phyloP scores from a whole-genome alignment of 1,139 yeast genomes.

The Waltiozyma solani region DNA sequence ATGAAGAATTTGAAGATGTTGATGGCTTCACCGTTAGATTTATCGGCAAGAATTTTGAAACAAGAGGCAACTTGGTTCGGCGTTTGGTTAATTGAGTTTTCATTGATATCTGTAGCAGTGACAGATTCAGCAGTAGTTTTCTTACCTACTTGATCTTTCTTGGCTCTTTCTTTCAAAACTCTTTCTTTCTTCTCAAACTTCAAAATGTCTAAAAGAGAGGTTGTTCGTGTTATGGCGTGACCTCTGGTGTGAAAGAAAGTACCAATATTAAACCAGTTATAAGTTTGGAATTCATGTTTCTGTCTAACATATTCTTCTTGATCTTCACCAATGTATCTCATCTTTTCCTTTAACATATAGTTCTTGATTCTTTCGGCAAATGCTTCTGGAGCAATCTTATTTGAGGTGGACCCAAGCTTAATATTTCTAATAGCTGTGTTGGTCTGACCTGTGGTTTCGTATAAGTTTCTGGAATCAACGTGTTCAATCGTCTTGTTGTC shows the following conservation, averaged over 20 bases:
- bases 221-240: background rate
- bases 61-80: conserved; percentile 46
- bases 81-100: conserved; percentile 44
- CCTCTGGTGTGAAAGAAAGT: conserved; percentile 26
- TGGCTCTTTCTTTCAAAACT: conserved; percentile 13
- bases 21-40: conserved; percentile 30
- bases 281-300: conserved; percentile 22
- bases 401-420: conserved; percentile 43
- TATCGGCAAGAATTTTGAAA: conserved; percentile 29
- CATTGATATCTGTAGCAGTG: conserved; percentile 46
- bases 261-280: conserved; percentile 57
- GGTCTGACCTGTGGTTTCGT: conserved; percentile 35
- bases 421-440: conserved; percentile 47
- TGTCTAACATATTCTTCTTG: conserved; percentile 18
- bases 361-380: conserved; percentile 31
- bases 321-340: conserved; percentile 14
- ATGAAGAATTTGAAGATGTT: conserved; percentile 58
- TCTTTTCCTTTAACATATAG: conserved; percentile 26
- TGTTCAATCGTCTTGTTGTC: conserved; percentile 30
- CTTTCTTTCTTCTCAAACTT: conserved; percentile 47
- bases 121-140: conserved; percentile 31
- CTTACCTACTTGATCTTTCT: conserved; percentile 24
- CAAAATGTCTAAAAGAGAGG: conserved; percentile 52
- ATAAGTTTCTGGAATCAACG: conserved; percentile 35
- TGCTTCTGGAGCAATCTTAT: conserved; percentile 37